Evolutionary conservation across 2,329 filamentous ascomycete genomes (phyloP).

Genomic region (Alternaria tenuissima): DNA sequence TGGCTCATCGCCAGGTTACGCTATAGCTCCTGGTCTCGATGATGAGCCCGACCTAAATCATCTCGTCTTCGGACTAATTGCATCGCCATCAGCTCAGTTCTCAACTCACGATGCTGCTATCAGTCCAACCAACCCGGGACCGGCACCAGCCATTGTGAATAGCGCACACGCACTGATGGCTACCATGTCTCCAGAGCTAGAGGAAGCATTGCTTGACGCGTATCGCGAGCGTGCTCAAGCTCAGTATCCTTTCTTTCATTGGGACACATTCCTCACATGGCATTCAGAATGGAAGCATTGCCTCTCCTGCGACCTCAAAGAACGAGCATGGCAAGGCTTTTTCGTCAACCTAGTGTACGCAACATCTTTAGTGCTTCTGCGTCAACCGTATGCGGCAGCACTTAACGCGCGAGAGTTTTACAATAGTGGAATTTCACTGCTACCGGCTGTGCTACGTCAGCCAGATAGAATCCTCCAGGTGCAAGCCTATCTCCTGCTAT

Average conservation of each 20-base stretch:
- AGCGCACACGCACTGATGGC: slow-evolving; percentile 16
- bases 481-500: slow-evolving; percentile 29
- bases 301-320: slow-evolving; percentile 4
- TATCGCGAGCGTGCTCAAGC: slow-evolving; percentile 32
- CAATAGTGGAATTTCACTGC: slow-evolving; percentile 19
- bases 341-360: slow-evolving; percentile 30
- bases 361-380: slow-evolving; percentile 23
- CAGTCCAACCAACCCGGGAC: background rate
- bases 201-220: slow-evolving; percentile 18
- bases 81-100: slow-evolving; percentile 19
- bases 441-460: slow-evolving; percentile 23
- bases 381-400: slow-evolving; percentile 10
- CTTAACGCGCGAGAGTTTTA: slow-evolving; percentile 23
- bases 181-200: slow-evolving; percentile 19
- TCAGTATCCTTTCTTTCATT: slow-evolving; percentile 30
- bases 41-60: slow-evolving; percentile 20
- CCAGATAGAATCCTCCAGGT: slow-evolving; percentile 25
- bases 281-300: slow-evolving; percentile 23
- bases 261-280: slow-evolving; percentile 26
- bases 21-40: slow-evolving; percentile 7
- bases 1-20: slow-evolving; percentile 13
- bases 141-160: background rate
- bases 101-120: background rate
- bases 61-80: slow-evolving; percentile 23
- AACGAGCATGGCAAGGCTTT: slow-evolving; percentile 28